phyloP scores from a whole-genome alignment of 257 asterid species.

The Cordia subcordata region DNA sequence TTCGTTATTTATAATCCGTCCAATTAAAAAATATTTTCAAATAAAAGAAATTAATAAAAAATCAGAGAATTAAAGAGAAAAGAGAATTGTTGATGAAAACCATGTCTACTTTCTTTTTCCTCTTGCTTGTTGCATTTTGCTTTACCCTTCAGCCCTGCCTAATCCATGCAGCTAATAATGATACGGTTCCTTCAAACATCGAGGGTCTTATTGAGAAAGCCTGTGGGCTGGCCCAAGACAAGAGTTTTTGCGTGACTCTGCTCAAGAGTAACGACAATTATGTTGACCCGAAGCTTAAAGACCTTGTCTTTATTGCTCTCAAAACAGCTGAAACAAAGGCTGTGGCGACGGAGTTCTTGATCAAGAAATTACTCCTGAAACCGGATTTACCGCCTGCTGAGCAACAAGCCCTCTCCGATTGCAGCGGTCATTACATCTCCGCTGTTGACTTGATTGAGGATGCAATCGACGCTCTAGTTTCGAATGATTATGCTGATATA shows the following conservation, averaged over 20 bases:
- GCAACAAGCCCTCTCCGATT: constrained; percentile 35
- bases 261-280: not conserved
- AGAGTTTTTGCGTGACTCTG: constrained; percentile 2
- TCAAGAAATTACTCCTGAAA: constrained; percentile 5
- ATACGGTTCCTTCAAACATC: too few relatives aligned
- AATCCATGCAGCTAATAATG: not conserved
- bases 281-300: constrained; percentile 16
- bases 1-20: too few relatives aligned
- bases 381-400: too few relatives aligned
- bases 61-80: too few relatives aligned
- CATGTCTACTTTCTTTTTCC: constrained; percentile 3
- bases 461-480: constrained; percentile 21
- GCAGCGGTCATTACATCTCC: constrained; percentile 43
- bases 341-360: constrained; percentile 7
- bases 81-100: too few relatives aligned
- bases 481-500: constrained; percentile 23
- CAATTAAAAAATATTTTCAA: too few relatives aligned
- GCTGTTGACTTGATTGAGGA: constrained; percentile 58
- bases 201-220: constrained; percentile 9
- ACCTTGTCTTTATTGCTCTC: constrained; percentile 24
- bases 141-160: constrained; percentile 2
- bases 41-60: too few relatives aligned
- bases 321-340: constrained; percentile 16
- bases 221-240: constrained; percentile 9
- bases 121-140: constrained; percentile 2